Conservation (phyloP, 208 protist species). For the Acanthamoeba divionensis region DNA sequence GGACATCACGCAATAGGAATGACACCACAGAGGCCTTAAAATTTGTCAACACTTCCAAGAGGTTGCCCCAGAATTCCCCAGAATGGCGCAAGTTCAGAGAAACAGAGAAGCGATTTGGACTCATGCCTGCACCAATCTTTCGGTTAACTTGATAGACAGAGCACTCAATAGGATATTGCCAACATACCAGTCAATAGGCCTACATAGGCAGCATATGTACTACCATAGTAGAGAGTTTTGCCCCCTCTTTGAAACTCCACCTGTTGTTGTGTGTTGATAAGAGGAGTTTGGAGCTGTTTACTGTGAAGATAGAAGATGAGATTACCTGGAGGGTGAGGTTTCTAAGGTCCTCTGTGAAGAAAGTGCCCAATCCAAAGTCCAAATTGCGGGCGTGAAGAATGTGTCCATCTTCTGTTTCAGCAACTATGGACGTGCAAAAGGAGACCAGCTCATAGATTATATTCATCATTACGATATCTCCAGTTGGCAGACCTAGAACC, state of each 20-base stretch:
- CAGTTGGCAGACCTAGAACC: neutral
- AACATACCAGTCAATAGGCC: neutral
- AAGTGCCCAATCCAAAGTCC: conserved; percentile 4
- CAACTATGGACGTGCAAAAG: conserved; percentile 22
- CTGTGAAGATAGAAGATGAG: too few species aligned
- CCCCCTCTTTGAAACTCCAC: conserved; percentile 8
- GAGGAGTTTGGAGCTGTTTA: neutral
- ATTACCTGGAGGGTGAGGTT: conserved; percentile 34
- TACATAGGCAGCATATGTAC: neutral
- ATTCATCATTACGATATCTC: conserved; percentile 12
- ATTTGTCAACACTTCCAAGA: neutral
- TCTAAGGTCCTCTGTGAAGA: neutral
- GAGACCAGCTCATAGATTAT: conserved; percentile 23
- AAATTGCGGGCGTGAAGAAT: conserved; percentile 7
- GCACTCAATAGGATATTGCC: neutral
- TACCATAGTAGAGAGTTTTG: neutral
- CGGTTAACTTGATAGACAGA: too few species aligned
- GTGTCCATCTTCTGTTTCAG: neutral
- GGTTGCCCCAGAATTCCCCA: neutral
- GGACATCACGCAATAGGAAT: neutral
- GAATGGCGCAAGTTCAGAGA: conserved; percentile 25
- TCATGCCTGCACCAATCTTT: neutral
- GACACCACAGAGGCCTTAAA: neutral
- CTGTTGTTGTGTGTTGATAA: neutral
- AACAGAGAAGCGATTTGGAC: neutral